Percentiles rank a stretch among this genome's conserved stretches.
These are phyloP conservation scores for Zarea fungicola DNA, from an alignment of 2,329 filamentous ascomycete species.

Conservation along the genomic window DNA sequence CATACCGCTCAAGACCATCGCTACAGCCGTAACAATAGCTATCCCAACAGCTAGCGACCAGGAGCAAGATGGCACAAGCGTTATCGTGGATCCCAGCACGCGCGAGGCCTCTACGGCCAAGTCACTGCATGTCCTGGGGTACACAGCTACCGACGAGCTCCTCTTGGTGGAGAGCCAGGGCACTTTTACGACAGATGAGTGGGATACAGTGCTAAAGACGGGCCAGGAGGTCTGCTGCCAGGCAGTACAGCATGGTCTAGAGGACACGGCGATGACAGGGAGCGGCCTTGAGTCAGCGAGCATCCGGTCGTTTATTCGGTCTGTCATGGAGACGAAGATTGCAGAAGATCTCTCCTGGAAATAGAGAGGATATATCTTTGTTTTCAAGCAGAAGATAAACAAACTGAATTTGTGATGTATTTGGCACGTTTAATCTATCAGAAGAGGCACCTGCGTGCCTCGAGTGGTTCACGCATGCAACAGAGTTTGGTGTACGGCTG, in stretches of 20 bases:
- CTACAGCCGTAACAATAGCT: slow-evolving; percentile 60
- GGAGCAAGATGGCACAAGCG: slow-evolving; percentile 22
- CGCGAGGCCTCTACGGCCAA: slow-evolving; percentile 56
- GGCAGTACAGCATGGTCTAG: slow-evolving; percentile 23
- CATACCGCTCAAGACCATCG: slow-evolving; percentile 70
- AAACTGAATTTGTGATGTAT: no score
- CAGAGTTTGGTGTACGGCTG: neutral
- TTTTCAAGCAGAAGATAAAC: no score
- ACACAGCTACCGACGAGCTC: slow-evolving; percentile 67
- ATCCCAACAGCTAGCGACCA: slow-evolving; percentile 42
- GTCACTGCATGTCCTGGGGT: slow-evolving; percentile 79
- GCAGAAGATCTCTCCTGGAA: slow-evolving; percentile 54
- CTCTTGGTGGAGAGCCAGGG: slow-evolving; percentile 80
- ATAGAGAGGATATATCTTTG: slow-evolving; percentile 31
- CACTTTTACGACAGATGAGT: slow-evolving; percentile 66
- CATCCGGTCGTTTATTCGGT: slow-evolving; percentile 57
- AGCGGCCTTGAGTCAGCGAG: slow-evolving; percentile 37
- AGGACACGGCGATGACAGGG: slow-evolving; percentile 41
- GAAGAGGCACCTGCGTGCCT: neutral
- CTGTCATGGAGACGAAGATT: slow-evolving; percentile 53
- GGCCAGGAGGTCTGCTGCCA: slow-evolving; percentile 62
- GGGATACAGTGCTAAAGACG: slow-evolving; percentile 63
- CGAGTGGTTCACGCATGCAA: slow-evolving; percentile 9
- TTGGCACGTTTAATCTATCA: neutral
- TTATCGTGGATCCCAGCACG: slow-evolving; percentile 57